Base-by-base conservation (phyloP, 352 stramenopile species). In the Phytophthora nicotianae region DNA sequence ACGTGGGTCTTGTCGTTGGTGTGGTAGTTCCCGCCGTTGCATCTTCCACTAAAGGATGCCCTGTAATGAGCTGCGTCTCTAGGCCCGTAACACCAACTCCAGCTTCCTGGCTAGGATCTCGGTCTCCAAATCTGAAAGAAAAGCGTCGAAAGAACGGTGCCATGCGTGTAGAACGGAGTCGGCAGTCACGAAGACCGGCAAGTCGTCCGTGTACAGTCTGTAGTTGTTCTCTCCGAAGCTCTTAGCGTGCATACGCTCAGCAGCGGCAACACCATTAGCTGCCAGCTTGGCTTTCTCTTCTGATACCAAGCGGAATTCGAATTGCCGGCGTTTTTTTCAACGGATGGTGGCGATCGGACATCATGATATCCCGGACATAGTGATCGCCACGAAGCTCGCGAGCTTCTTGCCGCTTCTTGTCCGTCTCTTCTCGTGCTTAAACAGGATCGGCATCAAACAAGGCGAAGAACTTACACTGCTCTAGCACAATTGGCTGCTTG, bases 121-220 rank as follows among this genome's bases (percentile, higher is more conserved):
- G 8, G 27, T 33, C 8, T 79, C 66, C 16, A 68, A 9, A 5
- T 66, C 48, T 13, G 67, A 37, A 3, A 79, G 29, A 46, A 75
- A 68, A 11, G 53, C 53, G 17, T 79, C 72, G 16, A 79, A 79
- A 23, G 59, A 72, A 29, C 68, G 64, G 27, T 79, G 72, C 72
- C 68, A 77, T 16, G 67, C 71, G 37, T 79, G 71, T 21, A 79
- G 50, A n/a, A 79, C 43, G 17, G 62, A 71, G 52, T 79, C 63
- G 4, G 58, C 33, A 8, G 71, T 76, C 46, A 79, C 58, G 37
- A 65, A 79, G 29, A 75, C 57, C 0, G 70, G 67, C 53, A 79
- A 52, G 33, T 74, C 63, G 46, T 79, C 58, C 8, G 58, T 57
- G 35, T 74, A 77, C 20, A 79, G 50, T 5, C 32, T 26, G 40